Base-by-base conservation (phyloP, 2,329 filamentous ascomycete genomes). In the Dendrostoma leiphaemia region DNA sequence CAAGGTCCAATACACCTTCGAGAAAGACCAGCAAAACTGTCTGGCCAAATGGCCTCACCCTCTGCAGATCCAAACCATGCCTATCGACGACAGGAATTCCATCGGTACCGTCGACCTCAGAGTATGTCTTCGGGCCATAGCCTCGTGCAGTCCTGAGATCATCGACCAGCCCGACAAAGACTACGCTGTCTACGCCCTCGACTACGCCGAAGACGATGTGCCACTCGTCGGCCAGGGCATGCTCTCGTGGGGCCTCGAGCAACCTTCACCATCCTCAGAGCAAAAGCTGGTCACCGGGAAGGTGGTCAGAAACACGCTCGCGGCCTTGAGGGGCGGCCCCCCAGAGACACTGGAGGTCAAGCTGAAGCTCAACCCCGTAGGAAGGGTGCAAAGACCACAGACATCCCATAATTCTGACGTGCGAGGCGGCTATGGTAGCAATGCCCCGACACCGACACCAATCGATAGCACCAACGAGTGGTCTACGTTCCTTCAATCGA, bases 1-100 rank as follows among this genome's bases (percentile, higher is more conserved):
- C 71, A 97, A 97, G 79, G 89, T 97, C 47, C 86, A 96, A 58
- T 99, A 97, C 73, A 96, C 91, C 29, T 97, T 97, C 73, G 92
- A 97, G 70, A 86, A 87, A 67, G 87, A 93, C 62, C 88, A 85
- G 73, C 91, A 91, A 72, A 92, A 93, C 67, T 97, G 91, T 71
- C 80, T 99, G 47, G 92, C 93, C 56, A 84, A 93, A 64, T 88
- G 90, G 77, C 88, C 90, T 17, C 86, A 93, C 56, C 80, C 88
- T 15, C 78, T 96, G 54, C 81, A 88, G 49, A 84, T 97, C 34
- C 90, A 91, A 64, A 90, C 91, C 2, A 82, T 95, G 13, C 81
- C 84, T 23, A 74, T 97, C 58, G 90, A 97, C 67, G 90, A 95
- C 55, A 81, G 79, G 56, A 90, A 80, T 21, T 82, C 89, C 49